Evolutionary conservation across 2,329 filamentous ascomycete species (phyloP), one percentile per base, ranked within the genome.

Genomic region (Diaporthe citrichinensis): DNA sequence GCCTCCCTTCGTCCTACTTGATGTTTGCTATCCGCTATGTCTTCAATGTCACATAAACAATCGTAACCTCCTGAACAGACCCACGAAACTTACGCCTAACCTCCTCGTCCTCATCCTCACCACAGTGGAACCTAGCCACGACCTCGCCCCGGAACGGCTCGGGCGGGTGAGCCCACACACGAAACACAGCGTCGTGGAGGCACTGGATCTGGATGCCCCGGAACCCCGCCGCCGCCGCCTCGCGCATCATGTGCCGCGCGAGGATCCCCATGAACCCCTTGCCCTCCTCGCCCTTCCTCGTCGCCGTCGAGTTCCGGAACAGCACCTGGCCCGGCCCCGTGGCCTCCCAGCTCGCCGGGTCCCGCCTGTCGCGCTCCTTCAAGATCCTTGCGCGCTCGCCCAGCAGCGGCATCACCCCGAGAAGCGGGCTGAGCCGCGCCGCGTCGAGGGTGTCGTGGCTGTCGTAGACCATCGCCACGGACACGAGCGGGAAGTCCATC

Each of bases 401-500:
- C 0, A 61, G 23, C 1, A 61, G 57, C 2, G 57, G 57, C 57
- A 61, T 61, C 23, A 55, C 31, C 1, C 14, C 23, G 3, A 75
- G 8, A 6, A 78, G 17, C 1, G 53, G 65, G 15, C 7, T 23
- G 72, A 79, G 61, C 34, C 73, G 69, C 9, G 73, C 51, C n/a
- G 36, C 25, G 57, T 80, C 76, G 46, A 79, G 61, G 2, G 73
- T 34, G 5, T 75, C 34, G 61, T 76, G 71, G 69, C 76, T 76
- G 74, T 83, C 81, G 73, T 78, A 81, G 8, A 80, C 77, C 25
- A 83, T 69, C 1, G 80, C 81, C 12, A 83, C 73, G 4, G 79
- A 81, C 0, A 81, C 80, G 9, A 82, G 78, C 0, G 81, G 81
- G 73, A 83, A 83, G 68, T 82, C 81, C 81, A 83, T 83, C 73